A percentile compares a stretch with the other conserved stretches of the same genome.
These are phyloP conservation scores for Miamiensis avidus DNA, from an alignment of 169 alveolate genomes.

Conservation along the genomic window DNA sequence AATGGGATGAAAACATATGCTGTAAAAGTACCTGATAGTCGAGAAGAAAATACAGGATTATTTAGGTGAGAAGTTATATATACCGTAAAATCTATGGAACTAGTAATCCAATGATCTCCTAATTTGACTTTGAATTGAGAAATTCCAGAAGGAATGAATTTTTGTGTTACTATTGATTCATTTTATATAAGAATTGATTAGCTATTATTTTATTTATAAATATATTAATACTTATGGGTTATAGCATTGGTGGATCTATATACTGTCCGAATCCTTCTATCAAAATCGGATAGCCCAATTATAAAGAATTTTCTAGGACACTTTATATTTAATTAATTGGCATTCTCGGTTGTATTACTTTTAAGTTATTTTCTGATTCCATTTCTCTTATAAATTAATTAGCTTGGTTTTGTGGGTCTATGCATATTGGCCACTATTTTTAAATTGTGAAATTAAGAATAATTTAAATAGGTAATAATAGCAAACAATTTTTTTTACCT, in stretches of 20 bases:
- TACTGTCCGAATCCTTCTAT: background rate
- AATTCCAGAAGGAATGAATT: slow-evolving; percentile 60
- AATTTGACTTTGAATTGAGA: slow-evolving; percentile 65
- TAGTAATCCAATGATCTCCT: slow-evolving; percentile 75
- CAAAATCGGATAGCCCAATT: background rate
- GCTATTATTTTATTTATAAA: no score
- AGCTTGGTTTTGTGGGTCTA: background rate
- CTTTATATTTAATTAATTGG: background rate
- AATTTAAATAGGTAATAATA: no score
- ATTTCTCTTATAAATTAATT: background rate
- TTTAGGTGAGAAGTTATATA: background rate
- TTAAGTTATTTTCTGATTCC: background rate
- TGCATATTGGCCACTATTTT: background rate
- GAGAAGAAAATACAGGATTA: background rate
- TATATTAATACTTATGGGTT: background rate
- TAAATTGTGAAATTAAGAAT: no score
- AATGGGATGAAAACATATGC: no score
- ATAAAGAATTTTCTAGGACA: background rate
- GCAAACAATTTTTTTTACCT: background rate
- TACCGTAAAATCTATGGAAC: slow-evolving; percentile 61
- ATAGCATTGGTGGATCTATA: background rate
- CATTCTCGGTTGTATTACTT: background rate
- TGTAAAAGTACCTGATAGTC: background rate
- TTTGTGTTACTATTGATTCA: slow-evolving; percentile 42
- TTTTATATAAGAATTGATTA: background rate